Evolutionary conservation across 2,329 filamentous ascomycete species (phyloP), one percentile per base, ranked within the genome.

Genomic region (Allantophomopsis lycopodina): DNA sequence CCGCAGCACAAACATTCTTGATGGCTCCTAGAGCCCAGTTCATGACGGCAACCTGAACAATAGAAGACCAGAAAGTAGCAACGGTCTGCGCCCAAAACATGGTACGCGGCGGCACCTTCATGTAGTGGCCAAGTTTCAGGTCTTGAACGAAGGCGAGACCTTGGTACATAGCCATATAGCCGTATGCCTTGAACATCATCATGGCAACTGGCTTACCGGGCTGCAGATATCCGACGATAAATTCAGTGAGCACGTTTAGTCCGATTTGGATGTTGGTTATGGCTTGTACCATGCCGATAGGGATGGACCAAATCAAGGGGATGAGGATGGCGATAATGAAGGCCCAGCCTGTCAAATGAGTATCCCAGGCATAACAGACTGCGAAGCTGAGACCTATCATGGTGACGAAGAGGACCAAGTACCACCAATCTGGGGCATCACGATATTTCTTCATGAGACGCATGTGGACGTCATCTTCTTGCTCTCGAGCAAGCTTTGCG

Each of bases 181-280:
- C 76, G 50, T 79, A 83, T 44, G 77, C 79, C 58, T 83, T 83
- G 63, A 83, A 83, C 63, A 83, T 69, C 77, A 84, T 84, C 70
- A 82, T 79, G 36, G 77, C 76, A 46, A 83, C 64, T 2, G 79
- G 79, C 4, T 68, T 69, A 15, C 79, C 79, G 3, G 39, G 39
- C 36, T 79, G 69, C 65, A 83, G 77, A 57, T 83, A 83, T 8
- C 80, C 79, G 44, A 79, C 70, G 44, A 84, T 69, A 49, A 79
- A 80, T 53, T 83, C 78, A 14, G 77, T 79, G 42, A 83, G 58
- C 18, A 84, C 76, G 48, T 85, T 85, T 32, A 83, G 63, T 4
- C 76, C 76, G 6, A 83, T 76, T n/a, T 31, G 13, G 12, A 30
- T 77, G 51, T 81, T 76, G 3, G 79, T 81, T 4, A 77, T 65